Evolutionary conservation across 805 yeast species (phyloP), one percentile per base, ranked within the genome.

Genomic region (Helenozyma baotianmanensis): DNA sequence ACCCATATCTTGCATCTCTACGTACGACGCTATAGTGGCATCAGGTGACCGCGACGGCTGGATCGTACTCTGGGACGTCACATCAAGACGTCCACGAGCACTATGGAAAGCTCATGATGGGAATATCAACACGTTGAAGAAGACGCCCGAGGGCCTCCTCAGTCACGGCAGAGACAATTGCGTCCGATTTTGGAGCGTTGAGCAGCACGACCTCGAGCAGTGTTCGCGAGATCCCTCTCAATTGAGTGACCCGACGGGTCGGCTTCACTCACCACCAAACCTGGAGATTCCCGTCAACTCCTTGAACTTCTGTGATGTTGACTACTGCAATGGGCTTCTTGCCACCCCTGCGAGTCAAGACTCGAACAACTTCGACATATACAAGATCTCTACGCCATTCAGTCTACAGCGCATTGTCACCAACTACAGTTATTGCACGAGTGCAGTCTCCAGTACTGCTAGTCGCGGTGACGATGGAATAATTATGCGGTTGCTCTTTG

Each of bases 161-260:
- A 78, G 83, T 2, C 92, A 84, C 50, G 81, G 81, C 0, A 65
- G 84, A 35, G 94, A 84, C 53, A 76, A 81, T 15, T 64, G 57
- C 23, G 49, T 70, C 13, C 68, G 58, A 38, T 48, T 76, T 19
- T 78, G 80, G 80, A 52, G 55, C 36, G 40, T 56, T 8, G 19
- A 7, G 16, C 21, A 14, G 7, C 7, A 11, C 9, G 25, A 25
- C 11, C 23, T 39, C 5, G 16, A 13, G 18, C 11, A 14, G 3
- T 37, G 39, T 18, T 32, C 42, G n/a, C 14, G 23, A 5, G 28
- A 32, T 22, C 29, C 29, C 8, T 27, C 44, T 4, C 15, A 22
- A 12, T 25, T 40, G 17, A 21, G 25, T 16, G 26, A 8, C 9
- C 30, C 37, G 27, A 15, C 30, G 6, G n/a, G n/a, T n/a, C n/a